A percentile compares a stretch with the other conserved stretches of the same genome.
Conservation (phyloP, 495 filamentous ascomycete species). For the Lepraria neglecta region DNA sequence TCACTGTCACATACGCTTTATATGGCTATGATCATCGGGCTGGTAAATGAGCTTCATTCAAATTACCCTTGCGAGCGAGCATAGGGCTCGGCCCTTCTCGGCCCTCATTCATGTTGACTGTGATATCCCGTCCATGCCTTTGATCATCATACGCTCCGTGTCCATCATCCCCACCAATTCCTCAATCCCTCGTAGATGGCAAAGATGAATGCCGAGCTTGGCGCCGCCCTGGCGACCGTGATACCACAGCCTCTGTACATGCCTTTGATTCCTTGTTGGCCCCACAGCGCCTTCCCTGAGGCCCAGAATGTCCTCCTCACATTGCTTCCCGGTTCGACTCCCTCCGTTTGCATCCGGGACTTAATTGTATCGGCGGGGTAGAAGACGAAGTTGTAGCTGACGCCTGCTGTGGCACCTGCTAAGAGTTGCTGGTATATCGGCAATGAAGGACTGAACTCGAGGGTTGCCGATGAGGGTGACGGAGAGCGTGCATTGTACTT, state of each 20-base stretch:
- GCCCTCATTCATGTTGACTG: not conserved
- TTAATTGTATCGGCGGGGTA: conserved; percentile 98
- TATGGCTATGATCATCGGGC: not conserved
- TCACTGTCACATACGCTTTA: conserved; percentile 5
- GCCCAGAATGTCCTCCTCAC: conserved; percentile 57
- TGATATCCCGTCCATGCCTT: not conserved
- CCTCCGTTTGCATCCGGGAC: conserved; percentile 87
- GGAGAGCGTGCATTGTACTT: conserved; percentile 31
- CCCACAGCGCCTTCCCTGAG: conserved; percentile 67
- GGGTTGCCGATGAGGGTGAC: not conserved
- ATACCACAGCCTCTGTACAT: conserved; percentile 94
- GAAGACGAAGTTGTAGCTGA: conserved; percentile 93
- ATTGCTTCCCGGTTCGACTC: conserved; percentile 44
- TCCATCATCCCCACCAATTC: conserved; percentile 48
- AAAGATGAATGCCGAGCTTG: conserved; percentile 96
- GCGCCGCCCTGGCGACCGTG: conserved; percentile 77
- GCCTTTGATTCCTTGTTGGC: conserved; percentile 69
- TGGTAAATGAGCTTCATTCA: not conserved
- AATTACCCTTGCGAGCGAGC: not conserved
- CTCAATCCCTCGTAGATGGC: conserved; percentile 82
- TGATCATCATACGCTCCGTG: not conserved
- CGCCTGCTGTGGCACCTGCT: conserved; percentile 84
- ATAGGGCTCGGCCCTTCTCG: not conserved
- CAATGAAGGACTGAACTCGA: conserved; percentile 30
- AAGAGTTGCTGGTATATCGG: conserved; percentile 76